Evolutionary conservation across 208 protist species (phyloP), one percentile per base, ranked within the genome.

Genomic region (Wallacemonas collosoma): DNA sequence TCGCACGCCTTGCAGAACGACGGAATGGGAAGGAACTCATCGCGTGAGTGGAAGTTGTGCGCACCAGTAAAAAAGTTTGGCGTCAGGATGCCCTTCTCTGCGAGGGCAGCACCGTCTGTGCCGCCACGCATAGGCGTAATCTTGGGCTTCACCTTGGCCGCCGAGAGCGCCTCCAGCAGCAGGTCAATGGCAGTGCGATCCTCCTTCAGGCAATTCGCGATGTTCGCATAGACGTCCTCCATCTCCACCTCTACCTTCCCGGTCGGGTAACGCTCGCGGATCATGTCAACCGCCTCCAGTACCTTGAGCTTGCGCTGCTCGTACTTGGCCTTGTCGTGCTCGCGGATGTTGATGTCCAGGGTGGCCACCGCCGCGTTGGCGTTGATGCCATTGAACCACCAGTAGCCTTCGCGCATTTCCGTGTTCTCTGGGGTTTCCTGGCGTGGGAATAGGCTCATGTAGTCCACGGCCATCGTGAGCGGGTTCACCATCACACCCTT

Each of bases 401-500:
- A 86, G 72, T 94, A 96, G 11, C 91, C 91, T 72, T 96, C 85
- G 9, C 85, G 84, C 71, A 82, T 68, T 76, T 85, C 91, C 11
- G 91, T 96, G 79, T 68, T 73, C 79, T 96, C 88, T 1, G 91
- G 91, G 5, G 88, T 96, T 70, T 96, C 75, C 15, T 62, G 65
- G n/a, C 84, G 84, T 68, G 84, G 68, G 61, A 96, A 93, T 35
- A 77, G 69, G 7, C 78, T 50, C 15, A 96, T 89, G 79, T 86
- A 93, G 69, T 94, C 88, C 41, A 87, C 73, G n/a, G 88, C 87
- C 85, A 96, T 91, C 15, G 88, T 74, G 38, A 96, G 50, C 51
- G 91, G 89, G 71, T 96, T 96, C 72, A 96, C 91, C 75, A 96
- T 77, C 39, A 93, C 87, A 2, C 88, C 88, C 73, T 96, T 96